Evolutionary conservation across 371 early-diverging fungal genomes (phyloP).

Genomic region (Rhizopus sp.): DNA sequence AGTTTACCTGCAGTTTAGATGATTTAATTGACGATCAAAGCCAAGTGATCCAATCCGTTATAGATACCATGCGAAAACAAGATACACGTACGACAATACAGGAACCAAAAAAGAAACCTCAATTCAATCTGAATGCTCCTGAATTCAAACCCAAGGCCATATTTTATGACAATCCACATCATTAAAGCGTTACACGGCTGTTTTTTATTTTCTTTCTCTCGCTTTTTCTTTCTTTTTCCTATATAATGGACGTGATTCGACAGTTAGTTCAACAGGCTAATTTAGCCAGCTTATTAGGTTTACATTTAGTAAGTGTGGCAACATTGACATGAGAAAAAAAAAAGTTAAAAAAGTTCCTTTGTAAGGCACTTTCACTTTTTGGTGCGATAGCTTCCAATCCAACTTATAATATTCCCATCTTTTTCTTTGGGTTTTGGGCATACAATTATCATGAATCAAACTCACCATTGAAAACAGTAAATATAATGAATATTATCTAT

Average conservation of each 20-base stretch:
- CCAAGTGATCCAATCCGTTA: too few relatives aligned
- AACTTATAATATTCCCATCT: constrained; percentile 51
- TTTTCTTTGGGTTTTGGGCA: constrained; percentile 56
- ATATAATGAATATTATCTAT: not conserved
- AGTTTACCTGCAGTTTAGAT: too few relatives aligned
- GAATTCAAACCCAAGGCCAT: constrained; percentile 1
- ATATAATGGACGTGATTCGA: constrained; percentile 41
- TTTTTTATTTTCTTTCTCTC: not conserved
- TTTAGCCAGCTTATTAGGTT: constrained; percentile 46
- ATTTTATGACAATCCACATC: not conserved
- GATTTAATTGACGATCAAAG: too few relatives aligned
- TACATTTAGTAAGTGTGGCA: constrained; percentile 40
- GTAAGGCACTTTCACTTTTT: constrained; percentile 43
- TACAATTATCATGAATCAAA: constrained; percentile 51
- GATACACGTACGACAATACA: too few relatives aligned
- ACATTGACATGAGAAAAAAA: not conserved
- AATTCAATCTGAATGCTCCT: not conserved
- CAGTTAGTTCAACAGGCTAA: constrained; percentile 44
- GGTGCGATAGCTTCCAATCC: constrained; percentile 47
- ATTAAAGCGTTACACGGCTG: not conserved
- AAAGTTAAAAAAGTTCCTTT: not conserved
- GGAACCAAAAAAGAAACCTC: too few relatives aligned
- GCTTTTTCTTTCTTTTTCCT: constrained; percentile 2
- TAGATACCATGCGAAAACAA: too few relatives aligned
- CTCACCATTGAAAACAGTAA: constrained; percentile 50